These are phyloP conservation scores for Phaffia rhodozyma DNA, from an alignment of 1,284 basidiomycete species.

Conservation along the genomic window DNA sequence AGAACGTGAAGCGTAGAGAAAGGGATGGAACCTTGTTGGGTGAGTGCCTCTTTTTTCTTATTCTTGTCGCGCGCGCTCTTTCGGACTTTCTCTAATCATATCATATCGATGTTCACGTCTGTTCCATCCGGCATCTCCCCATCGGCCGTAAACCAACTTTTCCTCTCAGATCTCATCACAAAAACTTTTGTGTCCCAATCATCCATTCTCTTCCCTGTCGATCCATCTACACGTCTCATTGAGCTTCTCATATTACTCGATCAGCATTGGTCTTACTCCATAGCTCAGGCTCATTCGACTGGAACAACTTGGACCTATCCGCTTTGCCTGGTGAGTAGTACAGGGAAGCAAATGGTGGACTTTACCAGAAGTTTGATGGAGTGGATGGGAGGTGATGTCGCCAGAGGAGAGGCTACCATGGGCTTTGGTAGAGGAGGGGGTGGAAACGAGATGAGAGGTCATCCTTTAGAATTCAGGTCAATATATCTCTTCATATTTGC, in stretches of 20 bases:
- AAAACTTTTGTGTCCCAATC: constrained; percentile 67
- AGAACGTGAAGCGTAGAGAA: constrained; percentile 79
- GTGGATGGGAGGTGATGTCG: constrained; percentile 90
- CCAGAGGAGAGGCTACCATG: constrained; percentile 65
- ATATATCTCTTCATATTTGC: constrained; percentile 51
- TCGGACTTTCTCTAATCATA: constrained; percentile 16
- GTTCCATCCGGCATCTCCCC: neutral
- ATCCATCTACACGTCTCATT: constrained; percentile 82
- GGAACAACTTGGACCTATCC: constrained; percentile 43
- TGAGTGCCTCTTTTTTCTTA: constrained; percentile 31
- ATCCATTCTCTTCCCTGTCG: constrained; percentile 82
- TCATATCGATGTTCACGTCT: constrained; percentile 1
- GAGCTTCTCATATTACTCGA: constrained; percentile 91
- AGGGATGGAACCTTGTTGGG: constrained; percentile 79
- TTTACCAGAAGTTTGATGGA: constrained; percentile 97
- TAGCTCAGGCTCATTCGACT: constrained; percentile 43
- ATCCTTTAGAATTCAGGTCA: constrained; percentile 34
- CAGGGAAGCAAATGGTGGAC: constrained; percentile 84
- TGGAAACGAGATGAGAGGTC: constrained; percentile 45
- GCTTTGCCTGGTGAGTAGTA: constrained; percentile 81
- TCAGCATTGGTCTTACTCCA: constrained; percentile 87
- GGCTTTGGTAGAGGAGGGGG: constrained; percentile 36
- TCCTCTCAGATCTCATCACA: constrained; percentile 60
- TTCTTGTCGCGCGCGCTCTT: neutral
- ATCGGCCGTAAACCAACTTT: neutral